These are phyloP conservation scores for Xylariaceae sp. DNA, from an alignment of 2,329 filamentous ascomycete species.

Conservation along the genomic window DNA sequence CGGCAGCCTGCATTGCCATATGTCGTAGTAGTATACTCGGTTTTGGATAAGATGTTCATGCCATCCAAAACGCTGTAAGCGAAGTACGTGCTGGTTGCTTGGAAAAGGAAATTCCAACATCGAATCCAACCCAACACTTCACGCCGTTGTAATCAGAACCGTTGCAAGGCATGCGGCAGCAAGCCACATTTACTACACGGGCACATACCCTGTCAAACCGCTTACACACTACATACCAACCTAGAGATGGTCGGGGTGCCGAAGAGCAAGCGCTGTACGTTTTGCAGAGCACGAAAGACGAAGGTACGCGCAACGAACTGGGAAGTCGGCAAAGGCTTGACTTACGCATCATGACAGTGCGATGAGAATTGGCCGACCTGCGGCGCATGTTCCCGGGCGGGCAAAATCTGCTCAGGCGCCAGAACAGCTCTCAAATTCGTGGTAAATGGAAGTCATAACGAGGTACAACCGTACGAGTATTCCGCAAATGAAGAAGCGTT, in stretches of 20 bases:
- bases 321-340: neutral
- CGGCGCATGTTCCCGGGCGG: slow-evolving; percentile 25
- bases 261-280: slow-evolving; percentile 30
- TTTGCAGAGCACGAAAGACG: slow-evolving; percentile 28
- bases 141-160: too few relatives aligned
- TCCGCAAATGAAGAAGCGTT: neutral
- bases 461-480: slow-evolving; percentile 2
- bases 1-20: too few relatives aligned
- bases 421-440: slow-evolving; percentile 26
- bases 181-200: too few relatives aligned
- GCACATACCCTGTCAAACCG: too few relatives aligned
- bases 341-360: slow-evolving; percentile 15
- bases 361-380: slow-evolving; percentile 31
- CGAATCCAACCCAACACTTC: too few relatives aligned
- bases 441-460: slow-evolving; percentile 28
- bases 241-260: slow-evolving; percentile 28
- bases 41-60: too few relatives aligned
- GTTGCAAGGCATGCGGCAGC: too few relatives aligned
- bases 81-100: too few relatives aligned
- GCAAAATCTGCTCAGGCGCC: slow-evolving; percentile 26
- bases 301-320: slow-evolving; percentile 22
- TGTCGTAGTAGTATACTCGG: too few relatives aligned
- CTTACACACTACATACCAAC: too few relatives aligned
- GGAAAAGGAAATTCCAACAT: too few relatives aligned
- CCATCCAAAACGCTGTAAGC: too few relatives aligned